Conservation (phyloP, 2,329 filamentous ascomycete genomes). For the Colletotrichum sp. region DNA sequence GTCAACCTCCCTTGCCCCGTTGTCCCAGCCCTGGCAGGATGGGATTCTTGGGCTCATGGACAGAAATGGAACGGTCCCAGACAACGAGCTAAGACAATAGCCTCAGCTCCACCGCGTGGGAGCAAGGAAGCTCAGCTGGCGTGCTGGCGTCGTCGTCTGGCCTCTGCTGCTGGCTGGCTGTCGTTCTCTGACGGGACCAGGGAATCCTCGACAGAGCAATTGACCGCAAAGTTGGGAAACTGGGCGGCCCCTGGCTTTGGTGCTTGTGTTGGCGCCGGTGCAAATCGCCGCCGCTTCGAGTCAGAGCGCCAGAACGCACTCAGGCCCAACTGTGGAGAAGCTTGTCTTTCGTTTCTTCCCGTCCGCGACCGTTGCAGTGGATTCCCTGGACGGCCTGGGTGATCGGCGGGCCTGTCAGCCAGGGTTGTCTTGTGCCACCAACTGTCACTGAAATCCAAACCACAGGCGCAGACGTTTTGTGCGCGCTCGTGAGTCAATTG, state of each 20-base stretch:
- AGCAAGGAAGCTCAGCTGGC: slow-evolving; percentile 11
- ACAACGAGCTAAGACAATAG: not conserved
- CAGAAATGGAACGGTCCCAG: not conserved
- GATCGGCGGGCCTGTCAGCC: not conserved
- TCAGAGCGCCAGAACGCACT: slow-evolving; percentile 32
- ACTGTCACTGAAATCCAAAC: not conserved
- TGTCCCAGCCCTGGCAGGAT: not conserved
- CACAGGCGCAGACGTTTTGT: not conserved
- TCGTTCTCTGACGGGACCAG: not conserved
- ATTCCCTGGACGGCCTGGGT: not conserved
- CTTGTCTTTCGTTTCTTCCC: slow-evolving; percentile 22
- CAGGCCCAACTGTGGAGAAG: slow-evolving; percentile 41
- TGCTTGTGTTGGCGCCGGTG: slow-evolving; percentile 13
- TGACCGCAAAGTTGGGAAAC: slow-evolving; percentile 4
- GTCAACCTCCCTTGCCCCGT: not conserved
- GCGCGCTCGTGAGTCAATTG: not conserved
- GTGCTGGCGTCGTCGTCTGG: not conserved
- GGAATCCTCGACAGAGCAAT: slow-evolving; percentile 4
- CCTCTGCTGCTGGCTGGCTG: not conserved
- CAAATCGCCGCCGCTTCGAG: slow-evolving; percentile 18
- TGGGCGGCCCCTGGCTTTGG: slow-evolving; percentile 1
- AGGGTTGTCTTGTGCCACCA: not conserved
- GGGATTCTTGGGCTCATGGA: not conserved
- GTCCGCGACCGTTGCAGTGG: slow-evolving; percentile 18
- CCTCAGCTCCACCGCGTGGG: slow-evolving; percentile 8